Base-by-base conservation (phyloP, 2,329 filamentous ascomycete genomes). In the Scedosporium dehoogii region DNA sequence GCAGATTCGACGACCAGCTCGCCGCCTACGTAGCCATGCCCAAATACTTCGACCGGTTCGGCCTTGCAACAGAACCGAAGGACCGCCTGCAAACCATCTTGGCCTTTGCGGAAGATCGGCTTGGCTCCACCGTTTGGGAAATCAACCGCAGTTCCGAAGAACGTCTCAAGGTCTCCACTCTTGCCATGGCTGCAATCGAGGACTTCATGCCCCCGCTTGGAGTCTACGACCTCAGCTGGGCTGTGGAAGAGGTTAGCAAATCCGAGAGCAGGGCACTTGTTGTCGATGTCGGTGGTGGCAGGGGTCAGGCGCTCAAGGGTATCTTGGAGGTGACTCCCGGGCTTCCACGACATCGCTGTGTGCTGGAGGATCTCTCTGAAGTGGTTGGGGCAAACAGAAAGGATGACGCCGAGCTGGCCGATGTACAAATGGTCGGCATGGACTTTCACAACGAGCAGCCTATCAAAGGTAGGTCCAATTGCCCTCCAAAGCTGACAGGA, bases 271-370 rank as follows among this genome's bases (percentile, higher is more conserved):
- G 71, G 4, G 44, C 64, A 0, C 57, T 73, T 5, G 62, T 75
- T 21, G 71, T 75, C 4, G 71, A 75, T 62, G 69, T 75, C 18
- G 73, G 73, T 23, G 72, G 71, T 38, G 68, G 72, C 4, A 70
- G 68, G 53, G 73, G 73, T 1, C 70, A 74, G 41, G 64, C 66
- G 2, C 58, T 73, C 38, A 66, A 66, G 64, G 67, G 67, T 0
- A 67, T 74, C 51, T 65, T 64, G 41, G 56, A 67, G n/a, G 67
- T 67, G 46, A 69, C 67, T 16, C 65, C 68, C 2, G 70, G 66
- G 21, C 63, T 74, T 7, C 65, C 66, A 0, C 46, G 64, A 6
- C 64, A 65, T 6, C 69, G 72, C 6, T 74, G 71, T 59, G 68
- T 73, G 2, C 62, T 73, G 38, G 67, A 75, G 51, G 73, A 74